Evolutionary conservation across 371 early-diverging fungal genomes (phyloP), one percentile per base, ranked within the genome.

Genomic region (Circinella umbellata): DNA sequence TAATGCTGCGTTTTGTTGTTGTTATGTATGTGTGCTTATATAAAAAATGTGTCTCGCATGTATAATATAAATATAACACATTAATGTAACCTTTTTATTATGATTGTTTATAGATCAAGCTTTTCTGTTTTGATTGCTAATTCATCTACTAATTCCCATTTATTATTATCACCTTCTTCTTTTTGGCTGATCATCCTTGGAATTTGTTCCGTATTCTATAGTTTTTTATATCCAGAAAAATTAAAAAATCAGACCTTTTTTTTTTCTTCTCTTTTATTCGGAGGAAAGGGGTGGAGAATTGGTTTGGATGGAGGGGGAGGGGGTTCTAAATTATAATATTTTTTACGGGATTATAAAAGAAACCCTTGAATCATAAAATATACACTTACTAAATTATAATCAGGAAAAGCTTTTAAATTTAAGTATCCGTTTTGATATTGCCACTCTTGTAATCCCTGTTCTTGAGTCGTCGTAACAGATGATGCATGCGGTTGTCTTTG

Each of bases 121-220:
- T 11, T 15, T 11, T 64, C 46, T 9, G 27, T 13, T n/a, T 35
- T 38, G 37, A 34, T 53, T 27, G 35, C 11, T 11, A 64, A 6
- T 37, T 57, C 64, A 53, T 61, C 61, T 37, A 69, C 39, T 13
- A 53, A 61, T 20, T 47, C 9, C 64, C 70, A 69, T 55, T 20
- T n/a, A 46, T 34, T 51, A 17, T 57, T n/a, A 27, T 64, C 65
- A 20, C 51, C 57, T 18, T 55, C 55, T 18, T 51, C 62, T 7
- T 38, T 42, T 18, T 62, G 6, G 18, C 9, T 55, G 6, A 63
- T 38, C 57, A 69, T 37, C 35, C 69, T 36, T 55, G 69, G 69
- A 39, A 69, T 53, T 39, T 62, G 54, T 51, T 69, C 63, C 8
- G 60, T 61, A 46, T 57, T 63, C 69, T 69, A 63, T 18, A 17